Conservation (phyloP, 73 alveolate species). For the Halteria grandinella region DNA sequence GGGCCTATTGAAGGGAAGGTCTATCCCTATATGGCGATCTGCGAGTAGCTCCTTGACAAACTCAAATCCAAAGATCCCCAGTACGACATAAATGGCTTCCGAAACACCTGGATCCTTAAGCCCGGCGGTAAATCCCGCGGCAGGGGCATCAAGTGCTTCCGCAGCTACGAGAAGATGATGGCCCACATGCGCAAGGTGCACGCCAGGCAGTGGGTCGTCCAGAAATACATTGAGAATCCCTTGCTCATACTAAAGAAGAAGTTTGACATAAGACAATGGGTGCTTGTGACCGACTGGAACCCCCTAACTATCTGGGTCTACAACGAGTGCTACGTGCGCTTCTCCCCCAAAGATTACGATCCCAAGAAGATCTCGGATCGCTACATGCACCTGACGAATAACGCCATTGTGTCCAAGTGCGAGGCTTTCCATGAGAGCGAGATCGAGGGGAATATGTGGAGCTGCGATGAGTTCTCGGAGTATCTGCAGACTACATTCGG, state of each 20-base stretch:
- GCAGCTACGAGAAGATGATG: slow-evolving; percentile 81
- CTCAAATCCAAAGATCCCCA: slow-evolving; percentile 62
- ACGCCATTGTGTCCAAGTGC: slow-evolving; percentile 75
- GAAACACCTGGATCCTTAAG: slow-evolving; percentile 93
- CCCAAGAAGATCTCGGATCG: slow-evolving; percentile 65
- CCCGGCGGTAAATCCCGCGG: slow-evolving; percentile 97
- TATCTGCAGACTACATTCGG: slow-evolving; percentile 49
- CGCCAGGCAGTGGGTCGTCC: slow-evolving; percentile 87
- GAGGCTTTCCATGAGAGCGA: slow-evolving; percentile 78
- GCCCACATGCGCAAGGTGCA: slow-evolving; percentile 75
- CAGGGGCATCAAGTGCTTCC: slow-evolving; percentile 86
- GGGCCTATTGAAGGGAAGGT: too few species aligned
- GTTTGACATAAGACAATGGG: slow-evolving; percentile 98
- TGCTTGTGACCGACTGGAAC: slow-evolving; percentile 93
- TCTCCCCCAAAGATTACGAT: slow-evolving; percentile 83
- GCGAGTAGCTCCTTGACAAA: slow-evolving; percentile 1
- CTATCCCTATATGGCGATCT: too few species aligned
- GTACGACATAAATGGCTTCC: slow-evolving; percentile 71
- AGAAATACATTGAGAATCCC: slow-evolving; percentile 96
- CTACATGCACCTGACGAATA: slow-evolving; percentile 73
- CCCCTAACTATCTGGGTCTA: slow-evolving; percentile 87
- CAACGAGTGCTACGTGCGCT: slow-evolving; percentile 77
- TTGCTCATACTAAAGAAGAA: slow-evolving; percentile 83
- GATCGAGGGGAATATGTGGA: slow-evolving; percentile 93
- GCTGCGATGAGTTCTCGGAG: slow-evolving; percentile 83